Evolutionary conservation across 768 basidiomycete species (phyloP), one percentile per base, ranked within the genome.

Genomic region (Xerocomus brunneocitrinus): DNA sequence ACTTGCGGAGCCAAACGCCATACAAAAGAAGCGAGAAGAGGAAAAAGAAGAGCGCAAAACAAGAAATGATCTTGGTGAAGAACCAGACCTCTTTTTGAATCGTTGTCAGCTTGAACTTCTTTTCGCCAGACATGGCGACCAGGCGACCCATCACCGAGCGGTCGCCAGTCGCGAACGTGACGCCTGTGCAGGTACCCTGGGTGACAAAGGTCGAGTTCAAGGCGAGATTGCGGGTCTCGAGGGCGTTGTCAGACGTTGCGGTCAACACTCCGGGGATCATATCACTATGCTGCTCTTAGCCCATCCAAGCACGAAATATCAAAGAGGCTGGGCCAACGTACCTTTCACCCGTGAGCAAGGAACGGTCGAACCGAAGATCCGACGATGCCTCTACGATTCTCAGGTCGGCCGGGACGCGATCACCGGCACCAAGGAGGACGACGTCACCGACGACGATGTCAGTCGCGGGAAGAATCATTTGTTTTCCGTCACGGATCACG

Each of bases 381-480:
- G 74, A 73, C 1, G 79, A 78, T 52, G 74, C 75, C 8, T 78
- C 63, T 39, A 82, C 73, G 9, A 85, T 71, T 24, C 83, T 75
- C 27, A 83, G 67, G 57, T 85, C 84, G 0, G 83, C 81, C 5
- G 82, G 82, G 4, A 83, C 73, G 10, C 82, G 75, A 56, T 83
- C 79, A 14, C 81, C 81, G 2, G 80, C 74, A 28, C 70, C 64
- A 59, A 83, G 79, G 3, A 71, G 71, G 49, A 82, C 73, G 36
- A 83, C 65, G 58, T 83, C 81, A 8, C 81, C 81, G 0, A 80
- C 80, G 1, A 85, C 74, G 30, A 85, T 76, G 45, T 82, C 77
- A 40, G 77, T 77, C 27, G 82, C 80, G 19, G 71, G 68, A 2
- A 81, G 66, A 22, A 76, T 75, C 30, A 76, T 71, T 38, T 72